Evolutionary conservation across 495 filamentous ascomycete species (phyloP), one percentile per base, ranked within the genome.

Genomic region (Trichoderma parareesei): DNA sequence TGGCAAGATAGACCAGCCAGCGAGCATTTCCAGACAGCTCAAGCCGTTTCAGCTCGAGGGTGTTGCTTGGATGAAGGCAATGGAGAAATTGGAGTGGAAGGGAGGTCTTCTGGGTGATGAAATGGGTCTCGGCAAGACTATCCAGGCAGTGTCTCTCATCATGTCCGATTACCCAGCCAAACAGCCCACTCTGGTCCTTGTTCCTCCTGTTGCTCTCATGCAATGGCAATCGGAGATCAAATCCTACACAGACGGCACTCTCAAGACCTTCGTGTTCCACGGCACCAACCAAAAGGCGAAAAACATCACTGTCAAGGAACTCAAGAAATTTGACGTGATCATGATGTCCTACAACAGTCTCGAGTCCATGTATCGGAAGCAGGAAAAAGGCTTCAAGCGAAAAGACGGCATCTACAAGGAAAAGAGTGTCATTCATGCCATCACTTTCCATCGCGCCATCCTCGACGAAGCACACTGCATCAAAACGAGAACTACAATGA

Each of bases 91-190:
- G 2, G 73, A 87, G 63, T 98, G 91, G 79, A 88, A 85, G 67
- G 94, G 94, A 42, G 94, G 94, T 10, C 79, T 98, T 38, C 80
- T 98, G 6, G 94, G 93, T 57, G 94, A 98, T 70, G 92, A 96
- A 72, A 97, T 97, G 92, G 92, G 92, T 20, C 94, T 98, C 83
- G 94, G 94, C 38, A 98, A 98, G 79, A 98, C 94, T 0, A 97
- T 98, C 46, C 94, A 98, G 68, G 92, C 94, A 2, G 92, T 98
- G 7, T 95, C 93, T 9, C 81, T 98, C 14, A 90, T 98, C 72
- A 98, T 98, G 93, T 96, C 92, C 7, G 93, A 98, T 71, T 96
- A 89, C 68, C 92, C 93, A 18, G 89, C 88, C 41, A 85, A 86
- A 62, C 73, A 85, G 41, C 91, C 94, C 5, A 90, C 93, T 4